phyloP scores from a whole-genome alignment of 805 yeast genomes.

The Kuraishia cidri region DNA sequence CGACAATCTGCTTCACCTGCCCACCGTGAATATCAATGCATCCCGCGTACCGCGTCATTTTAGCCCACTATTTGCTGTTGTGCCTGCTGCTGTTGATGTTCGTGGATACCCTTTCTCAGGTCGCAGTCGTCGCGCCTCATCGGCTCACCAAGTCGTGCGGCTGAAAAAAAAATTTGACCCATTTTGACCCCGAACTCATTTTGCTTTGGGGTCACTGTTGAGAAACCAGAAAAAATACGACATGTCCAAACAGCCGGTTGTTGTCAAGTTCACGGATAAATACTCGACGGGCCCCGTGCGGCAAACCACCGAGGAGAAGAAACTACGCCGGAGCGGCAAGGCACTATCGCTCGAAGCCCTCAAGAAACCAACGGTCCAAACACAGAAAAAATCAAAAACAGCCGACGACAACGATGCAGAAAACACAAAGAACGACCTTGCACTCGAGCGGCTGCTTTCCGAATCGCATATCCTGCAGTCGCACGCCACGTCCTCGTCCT shows the following conservation, averaged over 20 bases:
- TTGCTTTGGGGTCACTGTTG: no score
- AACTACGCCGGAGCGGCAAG: constrained; percentile 50
- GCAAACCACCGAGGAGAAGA: constrained; percentile 39
- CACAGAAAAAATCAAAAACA: constrained; percentile 5
- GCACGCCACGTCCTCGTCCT: constrained; percentile 23
- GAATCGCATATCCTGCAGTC: constrained; percentile 62
- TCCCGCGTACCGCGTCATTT: constrained; percentile 84
- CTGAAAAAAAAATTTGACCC: no score
- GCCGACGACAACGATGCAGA: constrained; percentile 29
- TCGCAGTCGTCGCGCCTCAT: no score
- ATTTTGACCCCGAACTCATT: no score
- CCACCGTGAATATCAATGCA: constrained; percentile 96
- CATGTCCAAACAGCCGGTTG: no score
- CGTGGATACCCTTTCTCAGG: no score
- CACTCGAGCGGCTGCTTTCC: constrained; percentile 55
- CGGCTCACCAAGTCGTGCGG: no score
- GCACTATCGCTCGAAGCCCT: constrained; percentile 32
- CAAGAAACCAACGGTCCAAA: constrained; percentile 20
- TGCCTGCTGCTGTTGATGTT: no score
- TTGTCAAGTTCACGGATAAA: constrained; percentile 35
- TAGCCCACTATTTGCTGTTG: background rate
- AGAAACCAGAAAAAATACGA: no score
- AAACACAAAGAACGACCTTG: constrained; percentile 61
- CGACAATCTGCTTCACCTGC: constrained; percentile 93
- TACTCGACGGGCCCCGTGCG: constrained; percentile 14